Percentiles rank a stretch among this genome's conserved stretches.
These are phyloP conservation scores for Przewalskia tangutica DNA, from an alignment of 257 asterid genomes.

Conservation along the genomic window DNA sequence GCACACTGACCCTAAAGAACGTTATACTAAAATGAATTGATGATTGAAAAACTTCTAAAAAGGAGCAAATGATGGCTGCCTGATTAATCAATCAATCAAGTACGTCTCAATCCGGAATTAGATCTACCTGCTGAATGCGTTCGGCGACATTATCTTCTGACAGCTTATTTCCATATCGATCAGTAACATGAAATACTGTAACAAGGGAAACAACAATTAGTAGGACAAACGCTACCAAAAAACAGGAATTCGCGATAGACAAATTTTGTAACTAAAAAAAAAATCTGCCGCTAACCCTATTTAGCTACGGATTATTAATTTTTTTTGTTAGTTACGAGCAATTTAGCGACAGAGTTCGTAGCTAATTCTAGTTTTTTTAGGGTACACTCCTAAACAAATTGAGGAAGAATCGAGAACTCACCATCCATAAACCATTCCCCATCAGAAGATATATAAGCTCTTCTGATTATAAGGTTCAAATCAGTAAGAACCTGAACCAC, in stretches of 20 bases:
- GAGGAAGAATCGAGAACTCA: constrained; percentile 6
- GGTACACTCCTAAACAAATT: neutral
- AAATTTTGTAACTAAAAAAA: neutral
- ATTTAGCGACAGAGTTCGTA: neutral
- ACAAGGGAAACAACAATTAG: neutral
- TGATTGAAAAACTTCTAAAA: neutral
- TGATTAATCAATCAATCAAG: neutral
- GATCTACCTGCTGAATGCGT: constrained; percentile 57
- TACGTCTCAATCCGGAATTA: neutral
- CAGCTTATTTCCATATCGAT: constrained; percentile 64
- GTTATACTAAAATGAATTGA: neutral
- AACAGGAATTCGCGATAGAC: neutral
- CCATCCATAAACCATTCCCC: constrained; percentile 99
- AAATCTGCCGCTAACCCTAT: neutral
- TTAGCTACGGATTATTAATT: neutral
- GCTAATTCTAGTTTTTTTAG: neutral
- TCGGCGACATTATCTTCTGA: constrained; percentile 46
- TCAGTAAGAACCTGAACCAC: constrained; percentile 89
- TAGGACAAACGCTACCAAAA: neutral
- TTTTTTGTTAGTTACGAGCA: neutral
- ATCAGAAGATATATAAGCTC: constrained; percentile 93
- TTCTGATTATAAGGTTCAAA: constrained; percentile 55
- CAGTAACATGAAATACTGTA: constrained; percentile 86
- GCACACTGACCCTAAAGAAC: neutral
- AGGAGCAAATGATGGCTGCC: neutral